Evolutionary conservation across 768 basidiomycete genomes (phyloP).

Genomic region (Psilocybe sp.): DNA sequence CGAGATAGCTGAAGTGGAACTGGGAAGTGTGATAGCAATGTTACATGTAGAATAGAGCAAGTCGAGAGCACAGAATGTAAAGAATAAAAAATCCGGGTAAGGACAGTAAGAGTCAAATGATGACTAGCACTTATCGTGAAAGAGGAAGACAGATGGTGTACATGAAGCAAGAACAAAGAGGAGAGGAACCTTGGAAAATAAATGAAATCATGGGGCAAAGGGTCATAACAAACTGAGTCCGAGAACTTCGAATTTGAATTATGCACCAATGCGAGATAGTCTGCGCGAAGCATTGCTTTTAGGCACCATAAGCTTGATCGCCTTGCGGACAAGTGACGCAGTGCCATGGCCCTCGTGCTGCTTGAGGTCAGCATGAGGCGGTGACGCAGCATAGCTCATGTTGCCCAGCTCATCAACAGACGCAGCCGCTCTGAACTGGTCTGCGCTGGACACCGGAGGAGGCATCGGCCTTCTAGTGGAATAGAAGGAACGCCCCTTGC

Average conservation of each 20-base stretch:
- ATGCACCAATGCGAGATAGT: conserved; percentile 39
- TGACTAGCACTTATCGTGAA: conserved; percentile 5
- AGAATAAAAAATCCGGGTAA: too few species aligned
- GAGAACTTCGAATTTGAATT: conserved; percentile 1
- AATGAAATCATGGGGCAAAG: not conserved
- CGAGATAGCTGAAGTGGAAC: too few species aligned
- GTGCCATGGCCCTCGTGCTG: conserved; percentile 51
- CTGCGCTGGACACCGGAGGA: conserved; percentile 70
- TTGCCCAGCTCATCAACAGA: conserved; percentile 69
- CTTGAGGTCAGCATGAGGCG: conserved; percentile 10
- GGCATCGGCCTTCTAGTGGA: conserved; percentile 58
- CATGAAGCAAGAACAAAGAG: not conserved
- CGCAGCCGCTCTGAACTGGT: conserved; percentile 35
- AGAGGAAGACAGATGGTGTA: conserved; percentile 5
- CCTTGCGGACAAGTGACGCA: conserved; percentile 60
- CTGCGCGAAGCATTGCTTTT: conserved; percentile 53
- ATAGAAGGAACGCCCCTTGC: conserved; percentile 44
- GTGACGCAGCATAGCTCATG: conserved; percentile 33
- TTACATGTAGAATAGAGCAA: too few species aligned
- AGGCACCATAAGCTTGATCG: conserved; percentile 75
- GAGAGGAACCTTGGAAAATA: not conserved
- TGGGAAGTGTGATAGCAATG: too few species aligned
- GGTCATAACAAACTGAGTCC: conserved; percentile 1
- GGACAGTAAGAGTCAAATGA: not conserved
- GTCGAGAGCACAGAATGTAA: too few species aligned